Evolutionary conservation across 2,329 filamentous ascomycete species (phyloP).

Genomic region (Fusarium camptoceras): DNA sequence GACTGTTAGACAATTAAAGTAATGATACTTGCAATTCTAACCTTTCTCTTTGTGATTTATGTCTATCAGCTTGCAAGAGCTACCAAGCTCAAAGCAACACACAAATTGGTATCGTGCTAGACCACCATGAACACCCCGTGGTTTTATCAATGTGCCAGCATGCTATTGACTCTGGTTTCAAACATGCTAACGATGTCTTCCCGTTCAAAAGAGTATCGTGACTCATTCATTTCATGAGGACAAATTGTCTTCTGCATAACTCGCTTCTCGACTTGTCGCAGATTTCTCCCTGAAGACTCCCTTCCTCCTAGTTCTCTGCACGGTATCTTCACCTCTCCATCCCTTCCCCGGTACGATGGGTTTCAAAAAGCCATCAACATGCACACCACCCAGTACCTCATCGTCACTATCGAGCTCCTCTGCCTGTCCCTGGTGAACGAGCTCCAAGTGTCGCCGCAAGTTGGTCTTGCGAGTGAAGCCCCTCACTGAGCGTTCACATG

Average conservation of each 20-base stretch:
- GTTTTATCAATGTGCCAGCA: background rate
- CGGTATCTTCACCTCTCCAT: slow-evolving; percentile 58
- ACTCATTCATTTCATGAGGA: slow-evolving; percentile 8
- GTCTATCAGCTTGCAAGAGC: background rate
- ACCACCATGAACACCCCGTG: background rate
- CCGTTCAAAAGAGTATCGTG: too few species aligned
- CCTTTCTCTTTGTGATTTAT: background rate
- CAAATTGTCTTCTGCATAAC: slow-evolving; percentile 20
- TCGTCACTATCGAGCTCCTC: slow-evolving; percentile 58
- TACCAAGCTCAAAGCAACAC: background rate
- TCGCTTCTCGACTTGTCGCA: slow-evolving; percentile 25
- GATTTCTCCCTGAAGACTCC: slow-evolving; percentile 41
- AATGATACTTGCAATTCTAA: slow-evolving; percentile 26
- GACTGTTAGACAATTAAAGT: slow-evolving; percentile 40
- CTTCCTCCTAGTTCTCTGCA: slow-evolving; percentile 39
- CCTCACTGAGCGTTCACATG: slow-evolving; percentile 52
- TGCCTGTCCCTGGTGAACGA: slow-evolving; percentile 54
- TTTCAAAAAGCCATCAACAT: slow-evolving; percentile 75
- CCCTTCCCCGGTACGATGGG: slow-evolving; percentile 63
- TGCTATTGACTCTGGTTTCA: background rate
- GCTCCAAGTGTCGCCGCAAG: slow-evolving; percentile 53
- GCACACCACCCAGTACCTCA: slow-evolving; percentile 71
- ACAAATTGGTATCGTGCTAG: background rate
- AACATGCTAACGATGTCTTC: background rate
- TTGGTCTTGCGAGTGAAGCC: slow-evolving; percentile 54